Conservation (phyloP, 2,329 filamentous ascomycete species). For the Macrophomina phaseolina region DNA sequence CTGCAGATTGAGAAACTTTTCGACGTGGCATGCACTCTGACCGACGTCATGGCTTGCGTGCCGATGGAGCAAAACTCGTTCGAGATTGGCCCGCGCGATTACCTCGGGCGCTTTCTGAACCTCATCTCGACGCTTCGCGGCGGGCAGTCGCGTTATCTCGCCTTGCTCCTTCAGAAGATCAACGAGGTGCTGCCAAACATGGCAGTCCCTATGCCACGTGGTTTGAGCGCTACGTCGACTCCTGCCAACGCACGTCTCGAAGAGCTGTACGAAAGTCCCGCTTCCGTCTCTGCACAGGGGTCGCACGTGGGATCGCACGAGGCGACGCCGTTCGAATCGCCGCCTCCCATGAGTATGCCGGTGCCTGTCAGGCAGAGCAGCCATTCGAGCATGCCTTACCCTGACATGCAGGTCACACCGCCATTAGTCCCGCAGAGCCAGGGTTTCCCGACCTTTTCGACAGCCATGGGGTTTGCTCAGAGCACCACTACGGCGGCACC, state of each 20-base stretch:
- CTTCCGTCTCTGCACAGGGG: slow-evolving; percentile 26
- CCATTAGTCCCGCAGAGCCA: slow-evolving; percentile 24
- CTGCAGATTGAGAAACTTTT: slow-evolving; percentile 77
- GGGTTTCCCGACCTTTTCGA: slow-evolving; percentile 26
- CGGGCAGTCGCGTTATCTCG: slow-evolving; percentile 77
- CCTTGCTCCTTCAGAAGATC: slow-evolving; percentile 77
- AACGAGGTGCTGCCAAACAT: slow-evolving; percentile 69
- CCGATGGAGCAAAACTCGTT: slow-evolving; percentile 64
- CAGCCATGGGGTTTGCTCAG: slow-evolving; percentile 26
- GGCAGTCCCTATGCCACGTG: slow-evolving; percentile 37
- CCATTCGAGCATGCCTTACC: slow-evolving; percentile 27
- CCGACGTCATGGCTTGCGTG: slow-evolving; percentile 71
- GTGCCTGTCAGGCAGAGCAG: slow-evolving; percentile 27
- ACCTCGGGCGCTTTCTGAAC: slow-evolving; percentile 70
- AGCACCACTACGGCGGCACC: slow-evolving; percentile 20
- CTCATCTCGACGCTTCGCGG: slow-evolving; percentile 74
- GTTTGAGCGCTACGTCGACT: slow-evolving; percentile 37
- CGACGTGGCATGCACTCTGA: slow-evolving; percentile 74
- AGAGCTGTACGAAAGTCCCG: slow-evolving; percentile 29
- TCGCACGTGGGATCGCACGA: slow-evolving; percentile 28
- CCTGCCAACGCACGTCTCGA: slow-evolving; percentile 30
- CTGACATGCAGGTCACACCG: slow-evolving; percentile 28
- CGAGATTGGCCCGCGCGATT: slow-evolving; percentile 71
- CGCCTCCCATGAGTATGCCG: slow-evolving; percentile 27
- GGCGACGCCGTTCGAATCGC: slow-evolving; percentile 28